A percentile compares a stretch with the other conserved stretches of the same genome.
Conservation (phyloP, 2,329 filamentous ascomycete species). For the Phaeomoniella chlamydospora region DNA sequence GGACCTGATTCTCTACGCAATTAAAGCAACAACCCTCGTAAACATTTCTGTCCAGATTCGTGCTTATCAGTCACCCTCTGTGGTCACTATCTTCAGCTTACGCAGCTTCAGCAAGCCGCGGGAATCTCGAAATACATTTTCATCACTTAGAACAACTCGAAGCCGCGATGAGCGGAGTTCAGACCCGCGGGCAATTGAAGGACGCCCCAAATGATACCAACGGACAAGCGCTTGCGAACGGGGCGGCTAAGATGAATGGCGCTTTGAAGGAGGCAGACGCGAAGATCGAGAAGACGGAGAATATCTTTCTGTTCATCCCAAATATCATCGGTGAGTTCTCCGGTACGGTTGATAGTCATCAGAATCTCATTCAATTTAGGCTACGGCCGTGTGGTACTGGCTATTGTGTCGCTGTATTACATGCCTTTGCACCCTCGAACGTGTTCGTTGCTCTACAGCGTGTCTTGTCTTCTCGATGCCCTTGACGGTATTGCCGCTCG, state of each 20-base stretch:
- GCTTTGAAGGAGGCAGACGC: slow-evolving; percentile 15
- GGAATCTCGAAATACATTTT: too few species aligned
- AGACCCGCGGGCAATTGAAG: slow-evolving; percentile 20
- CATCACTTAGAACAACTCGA: too few species aligned
- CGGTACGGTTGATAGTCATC: too few species aligned
- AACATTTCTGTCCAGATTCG: too few species aligned
- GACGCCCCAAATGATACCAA: background rate
- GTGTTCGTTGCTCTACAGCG: slow-evolving; percentile 70
- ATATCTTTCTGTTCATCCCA: slow-evolving; percentile 70
- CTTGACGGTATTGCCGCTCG: slow-evolving; percentile 89
- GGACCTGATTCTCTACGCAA: too few species aligned
- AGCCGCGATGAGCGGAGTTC: slow-evolving; percentile 17
- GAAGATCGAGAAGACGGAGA: slow-evolving; percentile 38
- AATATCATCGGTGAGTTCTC: slow-evolving; percentile 68
- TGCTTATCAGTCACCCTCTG: too few species aligned
- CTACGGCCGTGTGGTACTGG: slow-evolving; percentile 64
- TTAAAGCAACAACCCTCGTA: too few species aligned
- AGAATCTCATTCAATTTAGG: too few species aligned
- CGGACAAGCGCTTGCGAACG: slow-evolving; percentile 11
- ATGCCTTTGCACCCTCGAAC: slow-evolving; percentile 98
- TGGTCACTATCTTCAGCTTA: too few species aligned
- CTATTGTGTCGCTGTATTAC: slow-evolving; percentile 88
- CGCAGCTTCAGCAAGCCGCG: too few species aligned
- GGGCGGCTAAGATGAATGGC: slow-evolving; percentile 17
- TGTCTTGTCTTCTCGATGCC: slow-evolving; percentile 90